These are phyloP conservation scores for Clavaria fumosa DNA, from an alignment of 768 basidiomycete species.

Conservation along the genomic window DNA sequence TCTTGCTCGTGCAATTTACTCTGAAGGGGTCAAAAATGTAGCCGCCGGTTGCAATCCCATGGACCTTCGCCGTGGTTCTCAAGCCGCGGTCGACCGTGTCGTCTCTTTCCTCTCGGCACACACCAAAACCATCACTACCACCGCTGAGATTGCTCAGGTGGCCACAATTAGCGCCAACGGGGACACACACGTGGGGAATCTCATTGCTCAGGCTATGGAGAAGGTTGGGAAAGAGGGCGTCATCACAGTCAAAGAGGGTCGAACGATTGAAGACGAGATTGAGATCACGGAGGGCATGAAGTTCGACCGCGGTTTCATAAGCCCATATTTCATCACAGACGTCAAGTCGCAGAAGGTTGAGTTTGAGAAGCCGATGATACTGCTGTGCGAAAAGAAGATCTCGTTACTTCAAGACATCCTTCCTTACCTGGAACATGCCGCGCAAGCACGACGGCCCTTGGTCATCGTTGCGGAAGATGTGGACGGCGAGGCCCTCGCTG, in stretches of 20 bases:
- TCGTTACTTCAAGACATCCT: constrained; percentile 89
- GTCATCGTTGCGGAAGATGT: constrained; percentile 97
- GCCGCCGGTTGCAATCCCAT: constrained; percentile 99
- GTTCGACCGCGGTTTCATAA: constrained; percentile 97
- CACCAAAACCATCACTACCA: constrained; percentile 90
- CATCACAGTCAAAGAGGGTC: constrained; percentile 98
- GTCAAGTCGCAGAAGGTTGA: constrained; percentile 93
- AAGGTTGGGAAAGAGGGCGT: constrained; percentile 99
- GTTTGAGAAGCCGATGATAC: constrained; percentile 89
- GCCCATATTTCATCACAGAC: constrained; percentile 97
- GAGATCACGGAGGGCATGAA: constrained; percentile 99
- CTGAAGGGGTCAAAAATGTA: constrained; percentile 98
- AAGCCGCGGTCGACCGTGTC: constrained; percentile 92
- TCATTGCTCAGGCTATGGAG: constrained; percentile 98
- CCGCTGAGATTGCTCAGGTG: constrained; percentile 95
- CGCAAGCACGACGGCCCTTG: constrained; percentile 72
- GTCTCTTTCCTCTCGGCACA: constrained; percentile 79
- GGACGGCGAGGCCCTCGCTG: constrained; percentile 94
- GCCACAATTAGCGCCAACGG: constrained; percentile 84
- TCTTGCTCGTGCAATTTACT: constrained; percentile 91
- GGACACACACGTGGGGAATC: constrained; percentile 79
- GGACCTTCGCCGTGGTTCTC: constrained; percentile 97
- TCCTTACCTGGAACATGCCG: constrained; percentile 73
- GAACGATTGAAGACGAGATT: constrained; percentile 96
- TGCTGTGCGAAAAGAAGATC: constrained; percentile 97